These are phyloP conservation scores for Trichomonascaceae sp. DNA, from an alignment of 1,139 yeast species.

Conservation along the genomic window DNA sequence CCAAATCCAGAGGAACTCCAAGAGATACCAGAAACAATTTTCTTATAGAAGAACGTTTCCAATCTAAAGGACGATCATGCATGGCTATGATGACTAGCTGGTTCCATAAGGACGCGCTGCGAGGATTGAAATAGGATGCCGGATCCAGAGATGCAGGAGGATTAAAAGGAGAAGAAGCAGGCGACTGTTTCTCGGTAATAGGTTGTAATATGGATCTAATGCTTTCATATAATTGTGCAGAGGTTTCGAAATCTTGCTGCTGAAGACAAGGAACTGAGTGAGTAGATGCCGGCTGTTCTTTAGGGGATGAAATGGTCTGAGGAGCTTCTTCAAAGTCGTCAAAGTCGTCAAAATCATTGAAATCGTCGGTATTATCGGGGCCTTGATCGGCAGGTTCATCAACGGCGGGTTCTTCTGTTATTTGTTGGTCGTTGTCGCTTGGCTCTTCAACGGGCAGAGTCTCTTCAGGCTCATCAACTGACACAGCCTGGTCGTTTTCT, in stretches of 20 bases:
- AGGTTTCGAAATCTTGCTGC: slow-evolving; percentile 10
- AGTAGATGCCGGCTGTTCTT: background rate
- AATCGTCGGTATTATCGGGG: background rate
- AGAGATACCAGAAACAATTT: slow-evolving; percentile 49
- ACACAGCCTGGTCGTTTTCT: background rate
- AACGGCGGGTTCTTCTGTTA: background rate
- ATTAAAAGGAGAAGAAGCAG: background rate
- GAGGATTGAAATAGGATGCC: slow-evolving; percentile 24
- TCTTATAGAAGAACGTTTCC: slow-evolving; percentile 55
- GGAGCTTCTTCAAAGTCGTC: slow-evolving; percentile 20
- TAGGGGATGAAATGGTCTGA: background rate
- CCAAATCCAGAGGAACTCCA: slow-evolving; percentile 56
- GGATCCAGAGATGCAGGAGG: slow-evolving; percentile 4
- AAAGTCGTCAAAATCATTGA: slow-evolving; percentile 16
- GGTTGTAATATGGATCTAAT: slow-evolving; percentile 3
- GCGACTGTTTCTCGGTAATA: background rate
- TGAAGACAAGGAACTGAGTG: slow-evolving; percentile 12
- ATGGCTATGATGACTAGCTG: slow-evolving; percentile 28
- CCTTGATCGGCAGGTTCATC: background rate
- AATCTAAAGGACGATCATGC: slow-evolving; percentile 35
- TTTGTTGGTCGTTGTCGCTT: background rate
- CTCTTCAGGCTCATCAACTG: slow-evolving; percentile 8
- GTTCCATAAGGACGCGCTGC: slow-evolving; percentile 33
- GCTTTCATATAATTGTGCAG: slow-evolving; percentile 11
- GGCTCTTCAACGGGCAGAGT: too few relatives aligned